A percentile compares a stretch with the other conserved stretches of the same genome.
These are phyloP conservation scores for Ceriops zippeliana DNA, from an alignment of 345 rosid genomes.

Conservation along the genomic window DNA sequence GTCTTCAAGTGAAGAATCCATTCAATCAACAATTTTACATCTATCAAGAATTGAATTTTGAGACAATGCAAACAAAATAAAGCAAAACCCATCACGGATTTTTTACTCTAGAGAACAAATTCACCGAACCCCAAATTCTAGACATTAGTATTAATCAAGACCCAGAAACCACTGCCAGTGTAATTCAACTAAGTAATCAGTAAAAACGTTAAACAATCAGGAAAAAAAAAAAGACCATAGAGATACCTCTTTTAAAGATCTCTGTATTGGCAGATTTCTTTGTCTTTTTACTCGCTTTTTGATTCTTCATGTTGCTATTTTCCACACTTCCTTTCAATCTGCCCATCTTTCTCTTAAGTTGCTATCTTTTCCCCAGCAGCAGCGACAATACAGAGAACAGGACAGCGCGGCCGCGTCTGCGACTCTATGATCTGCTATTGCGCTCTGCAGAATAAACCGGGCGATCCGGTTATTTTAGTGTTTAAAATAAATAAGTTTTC, in stretches of 20 bases:
- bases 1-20: no score
- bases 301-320: background rate
- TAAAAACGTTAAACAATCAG: no score
- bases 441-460: no score
- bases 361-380: background rate
- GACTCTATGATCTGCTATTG: no score
- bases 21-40: no score
- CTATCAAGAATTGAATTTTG: no score
- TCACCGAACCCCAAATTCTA: background rate
- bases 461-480: no score
- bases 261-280: background rate
- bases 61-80: background rate
- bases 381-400: background rate
- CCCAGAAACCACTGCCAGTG: background rate
- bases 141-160: background rate
- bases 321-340: slow-evolving; percentile 8
- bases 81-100: background rate
- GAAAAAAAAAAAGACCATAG: background rate
- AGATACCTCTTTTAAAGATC: slow-evolving; percentile 8
- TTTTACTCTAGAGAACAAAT: background rate
- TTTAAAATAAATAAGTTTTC: no score
- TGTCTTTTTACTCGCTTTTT: background rate
- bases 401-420: background rate
- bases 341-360: slow-evolving; percentile 6
- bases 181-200: background rate